Evolutionary conservation across 2,329 filamentous ascomycete genomes (phyloP).

Genomic region (Aspergillus texensis): DNA sequence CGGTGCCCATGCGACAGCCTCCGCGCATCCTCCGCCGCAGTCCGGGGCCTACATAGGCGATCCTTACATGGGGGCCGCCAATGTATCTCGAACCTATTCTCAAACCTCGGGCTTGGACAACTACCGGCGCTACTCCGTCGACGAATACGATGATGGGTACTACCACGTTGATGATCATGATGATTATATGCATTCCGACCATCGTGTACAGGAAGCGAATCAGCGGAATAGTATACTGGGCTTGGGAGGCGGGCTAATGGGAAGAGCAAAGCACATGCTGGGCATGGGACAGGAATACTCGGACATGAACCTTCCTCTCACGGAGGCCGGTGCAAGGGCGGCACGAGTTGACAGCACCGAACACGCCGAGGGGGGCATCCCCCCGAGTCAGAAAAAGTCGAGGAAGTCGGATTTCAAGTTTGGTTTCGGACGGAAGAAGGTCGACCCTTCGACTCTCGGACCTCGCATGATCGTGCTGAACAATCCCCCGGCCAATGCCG

Average conservation of each 20-base stretch:
- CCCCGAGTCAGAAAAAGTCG: constrained; percentile 59
- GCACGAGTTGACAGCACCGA: constrained; percentile 47
- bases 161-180: constrained; percentile 69
- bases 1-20: constrained; percentile 48
- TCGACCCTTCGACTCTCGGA: constrained; percentile 86
- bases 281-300: constrained; percentile 88
- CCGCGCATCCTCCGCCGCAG: constrained; percentile 29
- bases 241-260: constrained; percentile 83
- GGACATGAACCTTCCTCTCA: constrained; percentile 96
- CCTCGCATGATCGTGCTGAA: constrained; percentile 94
- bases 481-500: constrained; percentile 87
- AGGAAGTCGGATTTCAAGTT: constrained; percentile 84
- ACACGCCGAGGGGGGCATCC: constrained; percentile 43
- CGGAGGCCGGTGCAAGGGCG: constrained; percentile 67
- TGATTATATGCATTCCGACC: constrained; percentile 55
- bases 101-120: constrained; percentile 84
- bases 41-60: constrained; percentile 40
- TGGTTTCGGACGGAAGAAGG: constrained; percentile 80
- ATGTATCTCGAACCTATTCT: constrained; percentile 56
- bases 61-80: constrained; percentile 39
- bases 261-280: constrained; percentile 84
- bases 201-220: constrained; percentile 59
- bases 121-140: constrained; percentile 87
- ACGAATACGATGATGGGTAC: constrained; percentile 82
- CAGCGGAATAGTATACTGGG: constrained; percentile 88